Conservation (phyloP, 148 eudicot species). For the Hydrangea macrophylla region DNA sequence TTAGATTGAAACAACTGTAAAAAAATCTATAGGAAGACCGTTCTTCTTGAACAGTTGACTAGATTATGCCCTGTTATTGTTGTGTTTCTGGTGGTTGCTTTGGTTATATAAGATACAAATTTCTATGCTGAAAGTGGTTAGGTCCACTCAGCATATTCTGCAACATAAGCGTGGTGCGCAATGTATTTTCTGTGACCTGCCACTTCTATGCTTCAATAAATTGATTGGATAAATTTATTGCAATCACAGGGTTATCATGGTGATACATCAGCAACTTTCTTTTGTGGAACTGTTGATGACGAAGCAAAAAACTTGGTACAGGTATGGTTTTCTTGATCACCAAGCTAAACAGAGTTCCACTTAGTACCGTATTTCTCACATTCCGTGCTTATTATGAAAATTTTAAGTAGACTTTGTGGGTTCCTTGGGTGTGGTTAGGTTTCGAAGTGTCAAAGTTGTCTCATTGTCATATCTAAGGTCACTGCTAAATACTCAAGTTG, state of each 20-base stretch:
- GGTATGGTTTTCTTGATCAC: conserved; percentile 35
- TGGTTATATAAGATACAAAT: too few species aligned
- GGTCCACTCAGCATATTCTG: not conserved
- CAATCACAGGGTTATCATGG: conserved; percentile 91
- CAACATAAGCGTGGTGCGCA: not conserved
- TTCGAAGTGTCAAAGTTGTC: too few species aligned
- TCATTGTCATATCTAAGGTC: too few species aligned
- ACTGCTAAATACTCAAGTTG: too few species aligned
- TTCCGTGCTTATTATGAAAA: too few species aligned
- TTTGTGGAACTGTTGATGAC: conserved; percentile 78
- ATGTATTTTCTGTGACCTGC: not conserved
- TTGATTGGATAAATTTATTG: conserved; percentile 16
- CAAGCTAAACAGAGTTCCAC: not conserved
- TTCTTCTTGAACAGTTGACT: too few species aligned
- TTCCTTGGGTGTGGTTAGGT: too few species aligned
- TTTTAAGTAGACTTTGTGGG: too few species aligned
- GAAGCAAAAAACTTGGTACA: conserved; percentile 78
- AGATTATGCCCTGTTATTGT: not conserved
- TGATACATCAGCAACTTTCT: conserved; percentile 90
- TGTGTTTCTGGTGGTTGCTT: too few species aligned
- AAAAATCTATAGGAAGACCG: not conserved
- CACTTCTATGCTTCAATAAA: too few species aligned
- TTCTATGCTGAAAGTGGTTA: too few species aligned
- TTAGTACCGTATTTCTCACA: not conserved
- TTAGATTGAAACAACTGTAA: not conserved